Percentiles rank a stretch among this genome's conserved stretches.
phyloP scores from a whole-genome alignment of 2,329 filamentous ascomycete genomes.

The Aspergillus sp. region DNA sequence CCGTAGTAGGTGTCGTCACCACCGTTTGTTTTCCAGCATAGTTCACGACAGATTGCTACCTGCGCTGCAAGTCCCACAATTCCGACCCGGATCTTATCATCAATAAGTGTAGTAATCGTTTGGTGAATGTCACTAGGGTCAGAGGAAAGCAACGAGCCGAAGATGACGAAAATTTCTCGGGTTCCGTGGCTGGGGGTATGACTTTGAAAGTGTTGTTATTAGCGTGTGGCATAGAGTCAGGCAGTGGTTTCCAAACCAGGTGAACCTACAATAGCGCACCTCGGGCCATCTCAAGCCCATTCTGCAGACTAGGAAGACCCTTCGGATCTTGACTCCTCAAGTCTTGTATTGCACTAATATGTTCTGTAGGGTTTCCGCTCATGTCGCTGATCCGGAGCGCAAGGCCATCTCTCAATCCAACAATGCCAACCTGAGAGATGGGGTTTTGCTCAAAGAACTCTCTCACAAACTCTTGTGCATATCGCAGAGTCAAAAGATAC shows the following conservation, averaged over 20 bases:
- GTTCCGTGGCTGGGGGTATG: slow-evolving; percentile 93
- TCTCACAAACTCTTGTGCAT: slow-evolving; percentile 81
- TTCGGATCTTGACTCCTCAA: slow-evolving; percentile 67
- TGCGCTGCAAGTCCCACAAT: slow-evolving; percentile 90
- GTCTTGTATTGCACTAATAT: slow-evolving; percentile 72
- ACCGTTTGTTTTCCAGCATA: slow-evolving; percentile 83
- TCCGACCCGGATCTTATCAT: slow-evolving; percentile 81
- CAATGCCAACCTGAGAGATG: slow-evolving; percentile 88
- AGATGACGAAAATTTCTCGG: slow-evolving; percentile 86
- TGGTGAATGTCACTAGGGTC: slow-evolving; percentile 95
- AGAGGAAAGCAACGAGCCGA: slow-evolving; percentile 83
- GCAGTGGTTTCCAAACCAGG: background rate
- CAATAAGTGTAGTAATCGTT: slow-evolving; percentile 75
- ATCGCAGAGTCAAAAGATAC: slow-evolving; percentile 77
- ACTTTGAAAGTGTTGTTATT: slow-evolving; percentile 42
- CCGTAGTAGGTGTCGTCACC: slow-evolving; percentile 72
- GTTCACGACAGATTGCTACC: slow-evolving; percentile 85
- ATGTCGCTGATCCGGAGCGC: slow-evolving; percentile 84
- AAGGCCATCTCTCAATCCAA: slow-evolving; percentile 91
- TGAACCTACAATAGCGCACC: slow-evolving; percentile 74
- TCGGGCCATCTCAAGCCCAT: slow-evolving; percentile 91
- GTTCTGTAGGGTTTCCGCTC: slow-evolving; percentile 86
- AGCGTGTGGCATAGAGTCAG: background rate
- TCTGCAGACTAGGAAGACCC: slow-evolving; percentile 81
- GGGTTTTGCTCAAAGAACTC: slow-evolving; percentile 99